Evolutionary conservation across 2,329 filamentous ascomycete species (phyloP), one percentile per base, ranked within the genome.

Genomic region (Claviceps sorghi): DNA sequence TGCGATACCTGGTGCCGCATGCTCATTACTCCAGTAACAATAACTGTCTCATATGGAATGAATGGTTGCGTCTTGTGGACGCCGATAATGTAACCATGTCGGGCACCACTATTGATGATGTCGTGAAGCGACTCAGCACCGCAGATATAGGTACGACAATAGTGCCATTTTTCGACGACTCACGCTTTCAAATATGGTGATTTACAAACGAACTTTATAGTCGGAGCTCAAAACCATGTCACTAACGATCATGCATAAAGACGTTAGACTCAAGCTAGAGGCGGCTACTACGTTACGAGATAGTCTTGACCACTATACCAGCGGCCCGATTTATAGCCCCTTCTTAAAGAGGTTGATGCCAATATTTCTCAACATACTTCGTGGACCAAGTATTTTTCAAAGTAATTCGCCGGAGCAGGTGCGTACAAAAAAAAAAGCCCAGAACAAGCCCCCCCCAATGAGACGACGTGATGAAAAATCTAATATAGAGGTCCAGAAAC

Each of bases 271-370:
- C 54, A 94, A 90, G 72, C 79, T 86, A 56, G 87, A 88, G 62
- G 82, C 89, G 57, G 88, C 91, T 56, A 82, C 84, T 50, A 85
- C 90, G 58, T 76, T 98, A 62, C 88, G 93, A 65, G 94, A 99
- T 70, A 88, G 80, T 61, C 83, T 97, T 59, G 94, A 98, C 58
- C 79, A 88, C 62, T 95, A 93, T 72, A 88, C 85, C 52, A 81
- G 80, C 62, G 83, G 86, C 51, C 76, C 79, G 52, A 82, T 82
- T 61, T 98, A 97, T 66, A 70, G 79, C 30, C 75, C 79, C 49
- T 97, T 98, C 66, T 76, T 98, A 55, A 80, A 87, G 64, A 87
- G 87, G 69, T 76, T 96, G 62, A 85, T 97, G 72, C 93, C 93
- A 41, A 80, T 95, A 36, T 93, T 97, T 70, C 79, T 93, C 64